Evolutionary conservation across 129 eudicot genomes (phyloP).

Genomic region (Pittosporum tobira): DNA sequence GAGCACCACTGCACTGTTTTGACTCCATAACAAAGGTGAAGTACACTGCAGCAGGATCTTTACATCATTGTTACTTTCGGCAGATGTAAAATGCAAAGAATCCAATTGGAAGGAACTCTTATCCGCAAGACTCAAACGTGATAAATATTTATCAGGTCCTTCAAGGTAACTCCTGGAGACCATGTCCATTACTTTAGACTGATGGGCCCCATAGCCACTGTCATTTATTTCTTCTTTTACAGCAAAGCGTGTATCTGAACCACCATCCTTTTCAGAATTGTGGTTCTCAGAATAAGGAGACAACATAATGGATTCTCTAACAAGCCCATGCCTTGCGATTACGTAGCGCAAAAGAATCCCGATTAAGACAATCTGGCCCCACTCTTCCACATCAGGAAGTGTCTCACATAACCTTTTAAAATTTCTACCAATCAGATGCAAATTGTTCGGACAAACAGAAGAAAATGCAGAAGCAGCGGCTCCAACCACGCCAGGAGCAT

Average conservation of each 20-base stretch:
- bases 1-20: conserved; percentile 91
- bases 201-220: conserved; percentile 13
- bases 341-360: conserved; percentile 76
- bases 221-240: conserved; percentile 17
- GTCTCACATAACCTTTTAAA: conserved; percentile 67
- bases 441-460: conserved; percentile 84
- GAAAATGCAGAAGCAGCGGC: conserved; percentile 96
- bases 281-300: conserved; percentile 28
- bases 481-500: conserved; percentile 90
- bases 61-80: conserved; percentile 61
- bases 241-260: conserved; percentile 25
- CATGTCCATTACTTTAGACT: conserved; percentile 43
- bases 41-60: conserved; percentile 88
- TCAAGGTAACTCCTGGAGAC: conserved; percentile 74
- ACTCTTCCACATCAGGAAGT: conserved; percentile 94
- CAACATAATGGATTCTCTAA: conserved; percentile 69
- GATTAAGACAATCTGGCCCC: conserved; percentile 87
- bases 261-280: conserved; percentile 31
- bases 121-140: conserved; percentile 34
- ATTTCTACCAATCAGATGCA: conserved; percentile 61
- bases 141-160: conserved; percentile 75
- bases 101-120: conserved; percentile 23
- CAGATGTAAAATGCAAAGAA: conserved; percentile 45
- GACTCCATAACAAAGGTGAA: conserved; percentile 92
- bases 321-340: conserved; percentile 79